Base-by-base conservation (phyloP, 305 asterid genomes). In the Fraxinus ornus region DNA sequence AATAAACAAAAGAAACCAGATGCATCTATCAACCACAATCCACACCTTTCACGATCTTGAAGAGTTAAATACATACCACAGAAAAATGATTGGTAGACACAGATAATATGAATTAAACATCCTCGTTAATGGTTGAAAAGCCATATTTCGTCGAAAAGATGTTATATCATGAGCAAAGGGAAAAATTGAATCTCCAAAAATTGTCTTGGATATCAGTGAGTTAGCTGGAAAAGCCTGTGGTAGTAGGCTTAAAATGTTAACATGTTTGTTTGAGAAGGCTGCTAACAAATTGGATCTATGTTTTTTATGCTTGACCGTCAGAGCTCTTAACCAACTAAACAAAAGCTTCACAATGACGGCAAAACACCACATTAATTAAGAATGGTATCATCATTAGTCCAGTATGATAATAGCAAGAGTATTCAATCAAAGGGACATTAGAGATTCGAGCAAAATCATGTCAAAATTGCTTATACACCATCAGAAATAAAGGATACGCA, bases 401-500 rank as follows among this genome's bases (percentile, higher is more conserved):
- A 41, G 21, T 19, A 6, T 75, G 66, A 32, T 49, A 22, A 32
- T 49, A 22, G 52, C 33, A 76, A 12, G 57, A 68, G 8, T 71
- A 81, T 49, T 70, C 76, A 71, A 22, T 64, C 79, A 72, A 73
- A 82, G n/a, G 13, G 44, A 75, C 30, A 75, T 30, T 55, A 49
- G 73, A 78, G 15, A 78, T 78, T 39, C 57, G 33, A 76, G 60
- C 37, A 24, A 80, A 32, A 71, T 68, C 30, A 33, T 21, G 7
- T 66, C n/a, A 66, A 28, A 66, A 26, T 26, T 26, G 74, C 35
- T 26, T 22, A 71, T 41, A 80, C 26, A 30, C 35, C 70, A 78
- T 24, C 82, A 79, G 64, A 78, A 19, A 82, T 19, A 22, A 87
- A 92, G 98, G 99, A 94, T 90, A 97, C 99, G 88, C 97, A 97